Base-by-base conservation (phyloP, 139 green algal genomes). In the Chlamydomonas sp. region DNA sequence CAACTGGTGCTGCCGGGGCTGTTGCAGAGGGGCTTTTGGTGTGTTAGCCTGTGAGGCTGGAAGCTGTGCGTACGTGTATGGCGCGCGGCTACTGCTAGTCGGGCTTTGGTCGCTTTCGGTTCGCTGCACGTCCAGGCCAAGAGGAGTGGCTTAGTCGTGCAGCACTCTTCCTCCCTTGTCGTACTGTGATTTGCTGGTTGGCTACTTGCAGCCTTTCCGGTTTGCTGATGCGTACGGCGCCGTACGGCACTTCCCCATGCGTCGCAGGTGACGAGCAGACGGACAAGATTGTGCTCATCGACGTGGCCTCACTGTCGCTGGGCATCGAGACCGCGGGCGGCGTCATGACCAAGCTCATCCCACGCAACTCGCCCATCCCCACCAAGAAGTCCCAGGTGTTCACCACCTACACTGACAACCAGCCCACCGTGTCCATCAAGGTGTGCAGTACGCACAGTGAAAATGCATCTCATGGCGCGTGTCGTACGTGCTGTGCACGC, bases 341-440 rank as follows among this genome's bases (percentile, higher is more conserved):
- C 74, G 96, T 98, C 59, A 99, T 99, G 97, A 98, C 97, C 79
- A 97, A 97, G 92, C 90, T 99, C 60, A 99, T 99, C 91, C 91
- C 93, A 57, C 93, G 97, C 86, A 98, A 99, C 95, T 97, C 94
- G 67, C 93, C 95, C 49, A 96, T 98, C 69, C 98, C 98, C 83
- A 99, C 98, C 88, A 99, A 99, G 95, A 99, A 99, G 95, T 95
- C 89, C 59, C 97, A 99, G 96, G 96, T 94, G 59, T 99, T 99
- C 96, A 98, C 98, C 89, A 99, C 98, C 15, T 99, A 99, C 95
- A 94, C 99, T 93, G 98, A 99, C 92, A 92, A 99, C 82, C 98
- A 99, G 93, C 94, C 92, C 68, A 98, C 94, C 17, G 96, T 98
- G 80, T 95, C 93, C 61, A 98, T 98, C 87, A 93, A 98, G 94